Evolutionary conservation across 257 asterid genomes (phyloP), one percentile per base, ranked within the genome.

Genomic region (Rhazya stricta): DNA sequence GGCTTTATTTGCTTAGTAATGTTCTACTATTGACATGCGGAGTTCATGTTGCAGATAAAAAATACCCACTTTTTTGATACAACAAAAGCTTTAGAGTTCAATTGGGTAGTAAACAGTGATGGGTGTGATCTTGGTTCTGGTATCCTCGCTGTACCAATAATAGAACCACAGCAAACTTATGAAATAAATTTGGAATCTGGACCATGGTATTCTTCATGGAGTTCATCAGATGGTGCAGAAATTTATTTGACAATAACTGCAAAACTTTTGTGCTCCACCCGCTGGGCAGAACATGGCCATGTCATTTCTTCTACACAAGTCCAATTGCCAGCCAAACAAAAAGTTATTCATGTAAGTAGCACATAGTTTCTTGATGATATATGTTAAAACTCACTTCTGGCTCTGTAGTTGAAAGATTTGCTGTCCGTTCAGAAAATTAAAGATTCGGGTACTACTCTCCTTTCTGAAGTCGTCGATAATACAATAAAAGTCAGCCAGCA

Each of bases 211-310:
- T 85, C 89, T 60, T 32, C 53, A 2, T 94, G 93, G 90, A 21
- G 77, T 77, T 67, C 86, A 67, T 91, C 94, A 69, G 83, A 84
- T 78, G 88, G 91, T 56, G 57, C 81, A 48, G 99, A 94, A 83
- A 69, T 85, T 73, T 90, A 77, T 82, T 78, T 94, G 80, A 87
- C 92, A 66, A 80, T 94, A 51, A 88, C 85, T 37, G 92, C 82
- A 58, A 88, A 85, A 85, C 88, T 88, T 56, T 77, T 79, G 86
- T 77, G 75, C 77, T 81, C 91, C 21, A 89, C 92, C 56, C 89
- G 89, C 62, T 94, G 98, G 99, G 95, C 93, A 76, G 91, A 92
- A 82, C 65, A 81, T 70, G 98, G 96, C 51, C 99, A 90, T 81
- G 83, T 88, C 73, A 82, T 91, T 84, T 90, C 98, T 60, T 87